Percentiles rank a stretch among this genome's conserved stretches.
Conservation (phyloP, 2,329 filamentous ascomycete genomes). For the Endocalyx cinctus region DNA sequence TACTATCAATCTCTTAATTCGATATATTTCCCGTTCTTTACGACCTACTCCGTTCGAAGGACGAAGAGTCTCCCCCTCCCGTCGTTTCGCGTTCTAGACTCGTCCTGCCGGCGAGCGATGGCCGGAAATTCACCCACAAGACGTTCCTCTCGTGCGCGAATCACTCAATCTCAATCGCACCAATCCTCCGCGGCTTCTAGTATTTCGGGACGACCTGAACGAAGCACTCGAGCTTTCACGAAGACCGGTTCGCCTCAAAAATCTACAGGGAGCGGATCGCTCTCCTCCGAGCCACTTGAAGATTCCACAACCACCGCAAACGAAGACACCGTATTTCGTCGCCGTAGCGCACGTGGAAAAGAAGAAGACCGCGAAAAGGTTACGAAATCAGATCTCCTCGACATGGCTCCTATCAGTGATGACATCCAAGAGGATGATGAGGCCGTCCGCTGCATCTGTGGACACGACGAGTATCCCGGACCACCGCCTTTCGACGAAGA, state of each 20-base stretch:
- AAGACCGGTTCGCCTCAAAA: conserved; percentile 72
- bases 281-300: conserved; percentile 65
- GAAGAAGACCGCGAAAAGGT: conserved; percentile 53
- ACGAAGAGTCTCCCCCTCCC: no score
- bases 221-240: conserved; percentile 65
- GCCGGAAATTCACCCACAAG: conserved; percentile 62
- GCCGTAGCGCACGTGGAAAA: conserved; percentile 72
- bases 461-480: conserved; percentile 90
- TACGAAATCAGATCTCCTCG: conserved; percentile 37
- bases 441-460: conserved; percentile 92
- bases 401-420: conserved; percentile 52
- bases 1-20: no score
- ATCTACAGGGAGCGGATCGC: conserved; percentile 67
- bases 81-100: conserved; percentile 10
- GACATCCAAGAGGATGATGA: conserved; percentile 85
- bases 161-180: conserved; percentile 69
- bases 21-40: no score
- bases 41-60: no score
- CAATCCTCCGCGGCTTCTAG: conserved; percentile 76
- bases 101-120: conserved; percentile 24
- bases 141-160: conserved; percentile 87
- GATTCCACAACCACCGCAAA: conserved; percentile 46
- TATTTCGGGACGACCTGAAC: conserved; percentile 70
- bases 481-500: conserved; percentile 61
- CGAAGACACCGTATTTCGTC: conserved; percentile 66